phyloP scores from a whole-genome alignment of 257 asterid species.

The Coffea canephora region DNA sequence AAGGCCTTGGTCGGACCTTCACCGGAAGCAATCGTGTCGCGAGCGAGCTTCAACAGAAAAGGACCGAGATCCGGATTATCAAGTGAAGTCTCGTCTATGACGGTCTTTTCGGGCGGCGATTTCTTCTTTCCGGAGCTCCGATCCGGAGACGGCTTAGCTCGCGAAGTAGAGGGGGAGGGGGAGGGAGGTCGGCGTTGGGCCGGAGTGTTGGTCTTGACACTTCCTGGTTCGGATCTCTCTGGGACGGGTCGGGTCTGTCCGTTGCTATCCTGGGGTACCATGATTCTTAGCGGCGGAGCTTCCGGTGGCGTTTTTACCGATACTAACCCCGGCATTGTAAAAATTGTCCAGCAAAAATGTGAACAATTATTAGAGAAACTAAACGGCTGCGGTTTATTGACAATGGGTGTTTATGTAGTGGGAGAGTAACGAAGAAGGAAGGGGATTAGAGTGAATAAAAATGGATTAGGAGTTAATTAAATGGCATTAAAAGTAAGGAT shows the following conservation, averaged over 20 bases:
- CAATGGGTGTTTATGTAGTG: background rate
- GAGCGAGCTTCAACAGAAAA: slow-evolving; percentile 71
- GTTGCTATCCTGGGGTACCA: slow-evolving; percentile 48
- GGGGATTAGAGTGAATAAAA: background rate
- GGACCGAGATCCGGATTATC: slow-evolving; percentile 99
- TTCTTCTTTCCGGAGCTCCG: slow-evolving; percentile 81
- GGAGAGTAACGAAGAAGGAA: background rate
- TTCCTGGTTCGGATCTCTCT: slow-evolving; percentile 54
- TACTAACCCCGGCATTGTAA: slow-evolving; percentile 81
- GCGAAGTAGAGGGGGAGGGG: slow-evolving; percentile 89
- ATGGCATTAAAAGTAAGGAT: slow-evolving; percentile 2
- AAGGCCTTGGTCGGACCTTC: slow-evolving; percentile 85
- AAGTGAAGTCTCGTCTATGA: slow-evolving; percentile 66
- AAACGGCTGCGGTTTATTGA: background rate
- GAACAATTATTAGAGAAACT: background rate
- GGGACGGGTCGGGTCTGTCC: slow-evolving; percentile 59
- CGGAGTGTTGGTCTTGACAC: slow-evolving; percentile 56
- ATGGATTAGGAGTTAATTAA: slow-evolving; percentile 11
- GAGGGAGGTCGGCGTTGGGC: slow-evolving; percentile 83
- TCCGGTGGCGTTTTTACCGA: slow-evolving; percentile 84
- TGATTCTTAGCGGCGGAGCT: slow-evolving; percentile 60
- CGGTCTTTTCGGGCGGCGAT: slow-evolving; percentile 69
- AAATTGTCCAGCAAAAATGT: background rate
- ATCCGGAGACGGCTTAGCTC: slow-evolving; percentile 90
- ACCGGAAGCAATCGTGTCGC: slow-evolving; percentile 92